These are phyloP conservation scores for Pyrus hybrid DNA, from an alignment of 331 rosid species.

Conservation along the genomic window DNA sequence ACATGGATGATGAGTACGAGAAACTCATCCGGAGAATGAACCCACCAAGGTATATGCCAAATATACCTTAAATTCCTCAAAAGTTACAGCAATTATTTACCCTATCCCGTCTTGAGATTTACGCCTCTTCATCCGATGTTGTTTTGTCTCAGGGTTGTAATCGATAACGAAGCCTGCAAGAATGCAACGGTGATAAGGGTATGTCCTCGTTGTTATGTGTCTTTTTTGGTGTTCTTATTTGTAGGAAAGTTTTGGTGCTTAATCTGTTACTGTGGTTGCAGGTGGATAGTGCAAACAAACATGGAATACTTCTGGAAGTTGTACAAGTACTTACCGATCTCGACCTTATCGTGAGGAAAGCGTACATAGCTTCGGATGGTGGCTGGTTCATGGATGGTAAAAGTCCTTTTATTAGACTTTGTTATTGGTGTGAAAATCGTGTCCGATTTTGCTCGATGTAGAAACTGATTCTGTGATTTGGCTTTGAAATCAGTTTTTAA, in stretches of 20 bases:
- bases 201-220: background rate
- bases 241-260: constrained; percentile 3
- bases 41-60: constrained; percentile 60
- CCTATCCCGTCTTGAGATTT: constrained; percentile 1
- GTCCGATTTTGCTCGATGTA: background rate
- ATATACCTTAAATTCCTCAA: background rate
- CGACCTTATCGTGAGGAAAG: constrained; percentile 66
- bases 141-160: constrained; percentile 70
- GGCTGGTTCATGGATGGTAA: constrained; percentile 99
- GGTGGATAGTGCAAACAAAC: constrained; percentile 91
- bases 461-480: background rate
- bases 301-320: constrained; percentile 86
- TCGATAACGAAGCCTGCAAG: constrained; percentile 80
- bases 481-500: constrained; percentile 57
- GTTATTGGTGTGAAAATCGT: background rate
- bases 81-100: background rate
- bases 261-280: constrained; percentile 20
- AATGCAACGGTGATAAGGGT: constrained; percentile 91
- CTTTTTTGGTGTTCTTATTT: background rate
- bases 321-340: constrained; percentile 89
- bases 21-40: constrained; percentile 85
- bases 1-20: constrained; percentile 80
- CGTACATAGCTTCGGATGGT: constrained; percentile 92
- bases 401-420: background rate
- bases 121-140: constrained; percentile 13